Percentiles rank a stretch among this genome's conserved stretches.
These are phyloP conservation scores for Trichocladium uniseriatum DNA, from an alignment of 495 filamentous ascomycete species.

Conservation along the genomic window DNA sequence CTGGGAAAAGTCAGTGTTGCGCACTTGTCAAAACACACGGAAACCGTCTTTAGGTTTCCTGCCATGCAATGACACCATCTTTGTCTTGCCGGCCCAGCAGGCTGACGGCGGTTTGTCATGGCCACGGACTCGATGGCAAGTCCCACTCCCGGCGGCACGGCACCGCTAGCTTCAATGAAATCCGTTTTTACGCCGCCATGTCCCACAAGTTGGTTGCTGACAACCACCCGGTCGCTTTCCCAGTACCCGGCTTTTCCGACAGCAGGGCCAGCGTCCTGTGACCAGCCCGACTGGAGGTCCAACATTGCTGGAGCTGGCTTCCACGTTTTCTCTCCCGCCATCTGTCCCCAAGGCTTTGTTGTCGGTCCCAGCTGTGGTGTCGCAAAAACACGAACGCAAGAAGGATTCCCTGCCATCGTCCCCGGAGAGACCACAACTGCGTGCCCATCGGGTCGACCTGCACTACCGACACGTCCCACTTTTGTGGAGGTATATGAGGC, in stretches of 20 bases:
- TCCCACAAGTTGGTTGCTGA: constrained; percentile 31
- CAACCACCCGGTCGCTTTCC: constrained; percentile 29
- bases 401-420: constrained; percentile 29
- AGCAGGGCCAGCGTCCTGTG: constrained; percentile 25
- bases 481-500: constrained; percentile 35
- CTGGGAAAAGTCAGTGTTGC: too few relatives aligned
- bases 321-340: constrained; percentile 35
- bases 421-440: constrained; percentile 31
- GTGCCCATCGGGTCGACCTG: constrained; percentile 31
- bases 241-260: constrained; percentile 33
- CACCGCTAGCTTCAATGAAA: constrained; percentile 31
- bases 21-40: too few relatives aligned
- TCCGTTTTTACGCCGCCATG: constrained; percentile 35
- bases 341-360: constrained; percentile 33
- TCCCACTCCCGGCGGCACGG: constrained; percentile 18
- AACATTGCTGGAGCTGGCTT: constrained; percentile 29
- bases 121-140: constrained; percentile 14
- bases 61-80: neutral
- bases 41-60: too few relatives aligned
- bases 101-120: constrained; percentile 1
- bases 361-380: constrained; percentile 26
- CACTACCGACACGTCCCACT: constrained; percentile 33
- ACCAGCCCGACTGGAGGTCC: constrained; percentile 28
- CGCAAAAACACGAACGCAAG: constrained; percentile 17
- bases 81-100: constrained; percentile 6